Evolutionary conservation across 495 filamentous ascomycete genomes (phyloP).

Genomic region (Evansstolkia leycettana): DNA sequence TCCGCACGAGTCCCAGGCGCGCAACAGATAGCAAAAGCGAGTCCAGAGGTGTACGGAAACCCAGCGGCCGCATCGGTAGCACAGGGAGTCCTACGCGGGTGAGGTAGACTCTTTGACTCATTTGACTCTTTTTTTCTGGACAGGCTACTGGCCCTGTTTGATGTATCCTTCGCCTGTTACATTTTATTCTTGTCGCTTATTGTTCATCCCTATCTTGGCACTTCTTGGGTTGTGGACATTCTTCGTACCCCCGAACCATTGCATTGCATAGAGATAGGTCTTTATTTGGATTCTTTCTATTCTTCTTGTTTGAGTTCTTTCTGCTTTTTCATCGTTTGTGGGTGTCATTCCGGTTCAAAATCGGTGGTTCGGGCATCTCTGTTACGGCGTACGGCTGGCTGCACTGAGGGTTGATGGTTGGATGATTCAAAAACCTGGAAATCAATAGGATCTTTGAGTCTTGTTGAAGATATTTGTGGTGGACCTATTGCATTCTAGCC

Average conservation of each 20-base stretch:
- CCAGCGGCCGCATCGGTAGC: constrained; percentile 86
- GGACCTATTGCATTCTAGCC: neutral
- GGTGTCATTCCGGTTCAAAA: constrained; percentile 7
- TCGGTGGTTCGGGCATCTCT: constrained; percentile 3
- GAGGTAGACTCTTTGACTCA: constrained; percentile 10
- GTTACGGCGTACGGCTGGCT: constrained; percentile 8
- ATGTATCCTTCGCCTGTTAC: neutral
- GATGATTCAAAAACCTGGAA: constrained; percentile 7
- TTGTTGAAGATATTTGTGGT: constrained; percentile 1
- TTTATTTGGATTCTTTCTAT: neutral
- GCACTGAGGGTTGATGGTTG: constrained; percentile 4
- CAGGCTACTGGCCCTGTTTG: constrained; percentile 1
- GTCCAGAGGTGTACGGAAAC: constrained; percentile 69
- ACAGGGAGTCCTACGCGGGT: constrained; percentile 34
- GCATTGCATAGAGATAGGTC: neutral
- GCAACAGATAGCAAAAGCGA: constrained; percentile 41
- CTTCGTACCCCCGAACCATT: constrained; percentile 7
- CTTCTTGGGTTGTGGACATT: constrained; percentile 3
- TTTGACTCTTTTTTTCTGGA: constrained; percentile 1
- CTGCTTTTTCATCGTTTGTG: constrained; percentile 1
- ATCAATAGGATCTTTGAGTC: constrained; percentile 6
- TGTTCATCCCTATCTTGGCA: neutral
- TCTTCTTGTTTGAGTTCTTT: constrained; percentile 1
- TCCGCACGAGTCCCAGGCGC: constrained; percentile 54
- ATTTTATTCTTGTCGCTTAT: constrained; percentile 1